These are phyloP conservation scores for Leucocoprinus birnbaumii DNA, from an alignment of 768 basidiomycete genomes.

Conservation along the genomic window DNA sequence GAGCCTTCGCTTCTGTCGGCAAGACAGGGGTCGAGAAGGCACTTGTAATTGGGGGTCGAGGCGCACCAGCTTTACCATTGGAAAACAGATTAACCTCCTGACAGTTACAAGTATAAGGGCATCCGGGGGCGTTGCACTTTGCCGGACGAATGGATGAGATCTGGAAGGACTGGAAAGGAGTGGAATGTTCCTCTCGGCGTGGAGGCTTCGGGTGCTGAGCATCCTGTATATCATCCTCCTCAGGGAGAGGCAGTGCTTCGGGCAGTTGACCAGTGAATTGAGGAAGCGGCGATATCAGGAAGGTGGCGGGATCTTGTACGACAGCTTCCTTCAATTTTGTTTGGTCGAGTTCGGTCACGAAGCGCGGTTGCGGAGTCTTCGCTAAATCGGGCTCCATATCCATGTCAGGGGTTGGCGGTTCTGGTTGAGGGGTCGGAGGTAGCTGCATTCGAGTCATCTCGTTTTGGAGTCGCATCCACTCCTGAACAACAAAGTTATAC, in stretches of 20 bases:
- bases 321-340: constrained; percentile 29
- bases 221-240: constrained; percentile 21
- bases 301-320: constrained; percentile 28
- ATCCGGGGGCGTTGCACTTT: constrained; percentile 21
- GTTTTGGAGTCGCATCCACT: constrained; percentile 27
- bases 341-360: constrained; percentile 27
- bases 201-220: constrained; percentile 1
- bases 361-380: constrained; percentile 13
- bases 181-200: background rate
- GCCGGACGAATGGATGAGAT: background rate
- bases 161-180: background rate
- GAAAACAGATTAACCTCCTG: constrained; percentile 12
- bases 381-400: constrained; percentile 6
- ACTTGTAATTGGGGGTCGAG: background rate
- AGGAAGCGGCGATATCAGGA: constrained; percentile 41
- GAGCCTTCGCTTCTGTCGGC: constrained; percentile 7
- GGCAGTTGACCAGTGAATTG: constrained; percentile 36
- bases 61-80: constrained; percentile 5
- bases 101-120: constrained; percentile 21
- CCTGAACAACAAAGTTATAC: constrained; percentile 31
- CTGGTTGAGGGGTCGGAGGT: constrained; percentile 8
- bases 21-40: constrained; percentile 2
- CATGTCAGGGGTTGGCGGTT: constrained; percentile 11
- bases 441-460: constrained; percentile 22
- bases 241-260: constrained; percentile 30